These are phyloP conservation scores for Trichosporon coremiiforme DNA, from an alignment of 1,284 basidiomycete species.

Conservation along the genomic window DNA sequence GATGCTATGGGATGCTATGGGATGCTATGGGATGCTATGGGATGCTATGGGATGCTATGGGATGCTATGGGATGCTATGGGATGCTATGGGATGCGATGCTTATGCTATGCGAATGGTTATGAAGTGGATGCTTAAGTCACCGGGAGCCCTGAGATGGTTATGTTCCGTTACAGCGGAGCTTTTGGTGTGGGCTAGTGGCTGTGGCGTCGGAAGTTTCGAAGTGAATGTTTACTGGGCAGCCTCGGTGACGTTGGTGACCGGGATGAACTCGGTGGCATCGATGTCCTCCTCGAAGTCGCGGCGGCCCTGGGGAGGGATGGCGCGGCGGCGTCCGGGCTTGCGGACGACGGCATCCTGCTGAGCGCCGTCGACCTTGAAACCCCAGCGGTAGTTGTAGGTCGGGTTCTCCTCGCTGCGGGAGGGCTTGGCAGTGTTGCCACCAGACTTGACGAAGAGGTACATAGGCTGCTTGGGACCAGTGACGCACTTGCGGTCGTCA, in stretches of 20 bases:
- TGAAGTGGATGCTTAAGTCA: not conserved
- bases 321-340: conserved; percentile 4
- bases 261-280: not conserved
- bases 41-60: too few species aligned
- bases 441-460: conserved; percentile 16
- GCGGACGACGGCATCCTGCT: conserved; percentile 16
- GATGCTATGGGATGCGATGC: not conserved
- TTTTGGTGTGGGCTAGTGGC: not conserved
- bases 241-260: not conserved
- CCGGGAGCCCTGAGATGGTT: not conserved
- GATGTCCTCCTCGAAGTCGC: not conserved
- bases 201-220: not conserved
- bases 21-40: too few species aligned
- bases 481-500: conserved; percentile 42
- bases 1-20: not conserved
- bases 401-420: conserved; percentile 2
- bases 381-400: conserved; percentile 17
- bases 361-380: conserved; percentile 11
- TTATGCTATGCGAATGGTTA: not conserved
- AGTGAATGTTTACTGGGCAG: not conserved
- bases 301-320: conserved; percentile 15
- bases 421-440: not conserved
- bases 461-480: conserved; percentile 33
- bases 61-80: too few species aligned
- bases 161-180: not conserved